Conservation (phyloP, 2,329 filamentous ascomycete genomes). For the Drechslera avenae region DNA sequence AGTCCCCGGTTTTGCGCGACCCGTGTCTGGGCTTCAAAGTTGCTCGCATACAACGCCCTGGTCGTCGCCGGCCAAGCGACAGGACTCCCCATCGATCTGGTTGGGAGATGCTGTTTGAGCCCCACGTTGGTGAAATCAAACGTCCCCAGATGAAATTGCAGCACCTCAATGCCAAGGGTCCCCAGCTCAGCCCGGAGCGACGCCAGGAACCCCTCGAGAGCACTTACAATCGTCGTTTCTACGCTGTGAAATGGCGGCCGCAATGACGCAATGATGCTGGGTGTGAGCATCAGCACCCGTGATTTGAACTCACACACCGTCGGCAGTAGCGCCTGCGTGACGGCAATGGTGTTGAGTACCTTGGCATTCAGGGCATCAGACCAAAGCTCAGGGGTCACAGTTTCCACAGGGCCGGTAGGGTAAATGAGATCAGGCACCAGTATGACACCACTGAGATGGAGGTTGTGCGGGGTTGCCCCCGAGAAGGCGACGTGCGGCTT, state of each 20-base stretch:
- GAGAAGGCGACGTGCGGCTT: constrained; percentile 77
- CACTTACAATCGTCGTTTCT: constrained; percentile 83
- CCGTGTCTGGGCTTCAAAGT: constrained; percentile 46
- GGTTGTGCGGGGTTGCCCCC: constrained; percentile 74
- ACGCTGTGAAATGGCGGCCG: constrained; percentile 81
- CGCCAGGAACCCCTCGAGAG: constrained; percentile 82
- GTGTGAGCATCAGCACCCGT: constrained; percentile 77
- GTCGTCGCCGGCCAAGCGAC: constrained; percentile 47
- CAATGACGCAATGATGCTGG: constrained; percentile 79
- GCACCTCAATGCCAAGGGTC: constrained; percentile 76
- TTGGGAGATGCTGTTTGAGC: constrained; percentile 49
- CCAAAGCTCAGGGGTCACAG: constrained; percentile 81
- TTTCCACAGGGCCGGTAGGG: constrained; percentile 81
- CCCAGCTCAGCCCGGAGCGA: constrained; percentile 80
- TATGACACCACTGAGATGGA: constrained; percentile 79
- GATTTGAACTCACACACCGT: constrained; percentile 60
- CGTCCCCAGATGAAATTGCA: constrained; percentile 87
- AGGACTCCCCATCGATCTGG: constrained; percentile 39
- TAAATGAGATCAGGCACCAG: constrained; percentile 81
- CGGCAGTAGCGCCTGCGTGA: constrained; percentile 81
- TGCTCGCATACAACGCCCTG: constrained; percentile 44
- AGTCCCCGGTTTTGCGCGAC: constrained; percentile 58
- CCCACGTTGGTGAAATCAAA: constrained; percentile 78
- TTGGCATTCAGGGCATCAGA: constrained; percentile 92
- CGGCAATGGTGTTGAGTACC: constrained; percentile 85